Evolutionary conservation across 2,329 filamentous ascomycete species (phyloP), one percentile per base, ranked within the genome.

Genomic region (Aspergillus floridensis): DNA sequence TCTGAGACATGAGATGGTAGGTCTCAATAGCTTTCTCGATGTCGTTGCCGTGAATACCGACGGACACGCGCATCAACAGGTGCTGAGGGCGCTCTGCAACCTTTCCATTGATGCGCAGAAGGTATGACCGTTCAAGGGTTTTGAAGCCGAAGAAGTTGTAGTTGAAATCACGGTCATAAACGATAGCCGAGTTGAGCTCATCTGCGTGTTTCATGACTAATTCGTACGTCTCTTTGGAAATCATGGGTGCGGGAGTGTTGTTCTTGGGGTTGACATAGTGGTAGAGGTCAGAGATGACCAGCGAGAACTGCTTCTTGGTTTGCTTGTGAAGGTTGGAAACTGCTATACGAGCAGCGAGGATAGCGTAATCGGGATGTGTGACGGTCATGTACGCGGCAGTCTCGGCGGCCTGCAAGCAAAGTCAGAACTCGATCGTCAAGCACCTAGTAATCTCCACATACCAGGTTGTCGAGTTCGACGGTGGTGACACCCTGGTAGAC

Each of bases 91-190:
- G 88, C 82, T 99, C 95, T 55, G 93, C 93, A 74, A 98, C 92
- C 81, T 97, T 96, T 76, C 92, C 93, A 71, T 97, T 86, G 66
- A 98, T 90, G 75, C 96, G 93, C 68, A 99, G 88, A 55, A 99
- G 88, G 74, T 99, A 99, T 73, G 95, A 99, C 62, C 95, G 89
- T 83, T 99, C 95, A 44, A 99, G 83, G 7, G 95, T 99, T 86
- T 99, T 99, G 88, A 99, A 99, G 65, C 95, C 95, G 72, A 99
- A 99, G 82, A 96, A 99, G 82, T 99, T 95, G 83, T 99, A 99
- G 86, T 98, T 97, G 86, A 99, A 99, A 77, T 99, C 95, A 69
- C 95, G 90, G 81, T 99, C 95, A 72, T 98, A 99, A 71, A 99
- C 93, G 76, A 99, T 98, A 71, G 95, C 95, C 48, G 93, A 98